phyloP scores from a whole-genome alignment of 345 rosid species.

The Ceriops tagal region DNA sequence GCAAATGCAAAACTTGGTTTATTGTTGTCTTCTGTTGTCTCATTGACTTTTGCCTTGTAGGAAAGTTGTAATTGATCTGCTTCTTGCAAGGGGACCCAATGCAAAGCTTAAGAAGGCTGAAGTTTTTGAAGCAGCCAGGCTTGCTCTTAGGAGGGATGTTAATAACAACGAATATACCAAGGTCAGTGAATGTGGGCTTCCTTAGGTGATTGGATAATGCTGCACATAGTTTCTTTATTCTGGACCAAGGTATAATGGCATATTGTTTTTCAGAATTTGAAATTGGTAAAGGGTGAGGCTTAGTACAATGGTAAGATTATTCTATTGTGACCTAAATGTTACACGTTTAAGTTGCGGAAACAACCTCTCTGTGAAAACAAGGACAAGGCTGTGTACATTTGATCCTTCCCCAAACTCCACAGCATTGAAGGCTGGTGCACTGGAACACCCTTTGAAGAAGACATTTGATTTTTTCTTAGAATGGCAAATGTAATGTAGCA shows the following conservation, averaged over 20 bases:
- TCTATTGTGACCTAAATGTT: too few species aligned
- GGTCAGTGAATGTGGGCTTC: conserved; percentile 33
- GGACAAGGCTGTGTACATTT: too few species aligned
- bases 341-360: too few species aligned
- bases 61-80: conserved; percentile 60
- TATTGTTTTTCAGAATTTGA: background rate
- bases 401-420: too few species aligned
- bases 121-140: conserved; percentile 44
- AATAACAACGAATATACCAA: conserved; percentile 48
- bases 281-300: background rate
- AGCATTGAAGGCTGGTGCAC: too few species aligned
- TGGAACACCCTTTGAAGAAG: too few species aligned
- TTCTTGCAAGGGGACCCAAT: conserved; percentile 44
- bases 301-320: too few species aligned
- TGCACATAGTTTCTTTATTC: too few species aligned
- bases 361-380: too few species aligned
- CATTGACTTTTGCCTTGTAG: conserved; percentile 31
- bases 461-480: too few species aligned
- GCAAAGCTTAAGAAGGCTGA: conserved; percentile 71
- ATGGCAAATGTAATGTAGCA: too few species aligned
- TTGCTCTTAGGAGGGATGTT: conserved; percentile 40
- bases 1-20: background rate
- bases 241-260: background rate
- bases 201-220: background rate
- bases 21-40: background rate